Evolutionary conservation across 257 asterid species (phyloP).

Genomic region (Solanum pimpinellifolium): DNA sequence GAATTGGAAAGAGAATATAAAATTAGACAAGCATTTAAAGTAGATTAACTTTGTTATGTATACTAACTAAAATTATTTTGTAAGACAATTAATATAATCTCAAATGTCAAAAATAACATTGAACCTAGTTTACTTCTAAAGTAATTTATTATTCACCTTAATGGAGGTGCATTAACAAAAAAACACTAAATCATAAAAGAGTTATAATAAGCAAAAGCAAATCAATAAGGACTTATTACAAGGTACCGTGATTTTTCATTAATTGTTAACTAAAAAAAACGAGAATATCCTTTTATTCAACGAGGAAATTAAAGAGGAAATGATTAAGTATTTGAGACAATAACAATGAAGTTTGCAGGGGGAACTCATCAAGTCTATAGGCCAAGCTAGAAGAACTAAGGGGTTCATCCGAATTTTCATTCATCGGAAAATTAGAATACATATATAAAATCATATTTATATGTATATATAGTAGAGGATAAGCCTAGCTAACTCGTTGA

Average conservation of each 20-base stretch:
- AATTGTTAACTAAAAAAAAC: not conserved
- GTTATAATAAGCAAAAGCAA: not conserved
- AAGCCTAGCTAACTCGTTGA: not conserved
- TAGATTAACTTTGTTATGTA: not conserved
- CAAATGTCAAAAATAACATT: not conserved
- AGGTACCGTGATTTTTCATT: not conserved
- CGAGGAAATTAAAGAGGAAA: not conserved
- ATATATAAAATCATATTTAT: not conserved
- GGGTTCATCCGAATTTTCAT: not conserved
- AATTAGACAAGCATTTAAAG: not conserved
- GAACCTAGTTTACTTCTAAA: not conserved
- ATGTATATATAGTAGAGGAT: not conserved
- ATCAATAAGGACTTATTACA: not conserved
- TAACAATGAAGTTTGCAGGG: not conserved
- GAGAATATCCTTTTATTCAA: not conserved
- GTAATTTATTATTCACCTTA: not conserved
- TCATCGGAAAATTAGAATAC: not conserved
- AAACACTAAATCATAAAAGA: not conserved
- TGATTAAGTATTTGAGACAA: not conserved
- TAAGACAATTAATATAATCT: not conserved
- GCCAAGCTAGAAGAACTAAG: not conserved
- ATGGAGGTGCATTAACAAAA: not conserved
- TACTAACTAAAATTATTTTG: not conserved
- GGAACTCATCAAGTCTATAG: not conserved
- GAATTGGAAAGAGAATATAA: too few species aligned